Evolutionary conservation across 1,139 yeast genomes (phyloP).

Genomic region (Arxiozyma slooffiae): DNA sequence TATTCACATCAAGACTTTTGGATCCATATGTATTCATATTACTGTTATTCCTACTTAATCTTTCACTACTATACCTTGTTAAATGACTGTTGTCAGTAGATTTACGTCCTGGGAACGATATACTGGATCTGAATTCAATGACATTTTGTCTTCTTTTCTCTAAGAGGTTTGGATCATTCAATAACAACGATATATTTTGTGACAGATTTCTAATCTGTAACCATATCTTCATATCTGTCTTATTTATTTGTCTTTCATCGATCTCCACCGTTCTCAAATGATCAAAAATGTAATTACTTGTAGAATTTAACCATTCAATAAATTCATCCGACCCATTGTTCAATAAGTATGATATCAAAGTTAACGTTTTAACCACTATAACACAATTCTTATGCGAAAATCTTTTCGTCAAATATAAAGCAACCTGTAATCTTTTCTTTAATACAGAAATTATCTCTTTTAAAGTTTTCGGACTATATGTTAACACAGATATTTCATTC

Average conservation of each 20-base stretch:
- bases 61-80: slow-evolving; percentile 4
- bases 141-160: slow-evolving; percentile 25
- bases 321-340: slow-evolving; percentile 29
- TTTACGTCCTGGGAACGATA: slow-evolving; percentile 30
- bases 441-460: slow-evolving; percentile 25
- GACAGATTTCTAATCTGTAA: slow-evolving; percentile 19
- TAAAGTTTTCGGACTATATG: slow-evolving; percentile 27
- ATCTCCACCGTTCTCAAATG: slow-evolving; percentile 12
- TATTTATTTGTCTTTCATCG: slow-evolving; percentile 5
- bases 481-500: slow-evolving; percentile 29
- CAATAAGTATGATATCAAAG: slow-evolving; percentile 23
- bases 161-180: slow-evolving; percentile 21
- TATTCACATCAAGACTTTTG: not conserved
- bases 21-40: not conserved
- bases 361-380: slow-evolving; percentile 25
- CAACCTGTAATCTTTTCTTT: slow-evolving; percentile 17
- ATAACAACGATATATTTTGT: slow-evolving; percentile 13
- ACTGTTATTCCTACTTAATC: not conserved
- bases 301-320: slow-evolving; percentile 21
- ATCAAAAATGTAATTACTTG: slow-evolving; percentile 17
- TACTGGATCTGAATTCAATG: slow-evolving; percentile 27
- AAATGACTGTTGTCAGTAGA: slow-evolving; percentile 29
- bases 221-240: slow-evolving; percentile 17
- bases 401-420: slow-evolving; percentile 1
- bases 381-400: slow-evolving; percentile 22